Conservation (phyloP, 495 filamentous ascomycete species). For the Neurospora terricola region DNA sequence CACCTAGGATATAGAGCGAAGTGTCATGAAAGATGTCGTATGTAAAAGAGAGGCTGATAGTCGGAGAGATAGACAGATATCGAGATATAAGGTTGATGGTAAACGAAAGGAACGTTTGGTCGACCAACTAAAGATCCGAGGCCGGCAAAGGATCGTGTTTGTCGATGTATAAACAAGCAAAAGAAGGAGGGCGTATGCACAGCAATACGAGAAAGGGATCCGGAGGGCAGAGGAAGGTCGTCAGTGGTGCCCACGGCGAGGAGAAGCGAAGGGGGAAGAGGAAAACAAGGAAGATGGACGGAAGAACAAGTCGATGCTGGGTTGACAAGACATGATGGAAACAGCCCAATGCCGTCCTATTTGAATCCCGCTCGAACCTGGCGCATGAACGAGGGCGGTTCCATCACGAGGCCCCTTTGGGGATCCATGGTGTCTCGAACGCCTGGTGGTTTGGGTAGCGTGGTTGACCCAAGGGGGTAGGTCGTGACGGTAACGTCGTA, state of each 20-base stretch:
- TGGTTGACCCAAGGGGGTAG: not conserved
- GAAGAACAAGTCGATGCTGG: constrained; percentile 5
- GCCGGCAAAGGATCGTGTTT: not conserved
- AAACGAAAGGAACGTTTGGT: not conserved
- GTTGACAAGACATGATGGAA: constrained; percentile 2
- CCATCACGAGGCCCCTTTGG: constrained; percentile 4
- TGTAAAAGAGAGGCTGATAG: not conserved
- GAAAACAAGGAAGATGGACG: constrained; percentile 4
- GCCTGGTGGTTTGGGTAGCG: constrained; percentile 10
- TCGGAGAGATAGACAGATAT: not conserved
- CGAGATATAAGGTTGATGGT: not conserved
- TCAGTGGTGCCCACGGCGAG: not conserved
- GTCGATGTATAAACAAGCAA: constrained; percentile 1
- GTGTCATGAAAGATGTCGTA: not conserved
- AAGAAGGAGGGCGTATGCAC: constrained; percentile 6
- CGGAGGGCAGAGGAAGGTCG: not conserved
- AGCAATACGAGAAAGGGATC: constrained; percentile 4
- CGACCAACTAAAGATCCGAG: not conserved
- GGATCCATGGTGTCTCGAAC: constrained; percentile 7
- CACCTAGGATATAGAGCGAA: not conserved
- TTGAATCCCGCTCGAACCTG: constrained; percentile 2
- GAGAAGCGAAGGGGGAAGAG: constrained; percentile 5
- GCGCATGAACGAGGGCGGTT: constrained; percentile 13
- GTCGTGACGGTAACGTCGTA: constrained; percentile 3
- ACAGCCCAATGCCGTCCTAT: constrained; percentile 13